phyloP scores from a whole-genome alignment of 2,329 filamentous ascomycete genomes.

The Ustulina deusta region DNA sequence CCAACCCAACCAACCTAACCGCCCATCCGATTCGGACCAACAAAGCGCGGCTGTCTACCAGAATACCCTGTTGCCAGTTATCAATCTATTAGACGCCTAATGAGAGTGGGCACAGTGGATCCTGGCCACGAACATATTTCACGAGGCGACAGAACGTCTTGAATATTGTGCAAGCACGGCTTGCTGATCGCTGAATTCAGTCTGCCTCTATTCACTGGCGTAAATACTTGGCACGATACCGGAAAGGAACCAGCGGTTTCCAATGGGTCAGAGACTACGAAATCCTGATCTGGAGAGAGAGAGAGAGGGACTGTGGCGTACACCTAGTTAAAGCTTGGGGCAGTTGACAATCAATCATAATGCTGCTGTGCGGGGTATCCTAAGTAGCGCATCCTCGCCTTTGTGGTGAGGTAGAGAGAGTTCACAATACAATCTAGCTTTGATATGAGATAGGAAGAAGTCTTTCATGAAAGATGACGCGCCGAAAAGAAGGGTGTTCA shows the following conservation, averaged over 20 bases:
- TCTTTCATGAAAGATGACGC: neutral
- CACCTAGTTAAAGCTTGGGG: slow-evolving; percentile 1
- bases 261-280: neutral
- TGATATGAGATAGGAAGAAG: neutral
- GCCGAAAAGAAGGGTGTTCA: neutral
- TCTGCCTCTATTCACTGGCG: neutral
- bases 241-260: neutral
- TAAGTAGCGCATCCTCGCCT: neutral
- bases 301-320: slow-evolving; percentile 2
- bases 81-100: neutral
- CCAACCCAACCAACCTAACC: neutral
- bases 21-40: neutral
- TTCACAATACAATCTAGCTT: neutral
- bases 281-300: too few relatives aligned
- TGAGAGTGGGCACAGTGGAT: neutral
- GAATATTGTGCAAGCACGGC: neutral
- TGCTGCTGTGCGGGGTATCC: neutral
- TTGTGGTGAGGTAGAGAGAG: neutral
- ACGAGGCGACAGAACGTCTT: neutral
- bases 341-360: neutral
- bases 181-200: neutral
- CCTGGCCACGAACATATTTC: neutral
- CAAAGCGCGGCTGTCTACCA: neutral
- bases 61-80: neutral
- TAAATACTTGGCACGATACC: neutral